Conservation (phyloP, 164 flowering plant species). For the Vitis cinerea region DNA sequence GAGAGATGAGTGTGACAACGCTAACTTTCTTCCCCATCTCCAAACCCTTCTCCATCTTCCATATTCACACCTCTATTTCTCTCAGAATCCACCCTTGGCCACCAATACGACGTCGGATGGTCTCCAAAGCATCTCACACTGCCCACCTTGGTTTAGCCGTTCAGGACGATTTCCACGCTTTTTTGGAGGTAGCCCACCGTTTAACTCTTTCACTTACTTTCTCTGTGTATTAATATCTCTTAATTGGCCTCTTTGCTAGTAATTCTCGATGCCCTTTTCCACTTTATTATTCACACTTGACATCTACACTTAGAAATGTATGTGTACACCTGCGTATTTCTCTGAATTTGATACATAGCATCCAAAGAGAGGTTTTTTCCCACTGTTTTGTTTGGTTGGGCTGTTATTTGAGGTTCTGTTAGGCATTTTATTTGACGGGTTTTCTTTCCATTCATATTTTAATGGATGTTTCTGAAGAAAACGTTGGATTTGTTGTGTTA, state of each 20-base stretch:
- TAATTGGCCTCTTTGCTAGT: neutral
- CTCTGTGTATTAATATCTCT: no score
- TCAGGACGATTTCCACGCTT: slow-evolving; percentile 30
- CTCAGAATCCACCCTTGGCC: neutral
- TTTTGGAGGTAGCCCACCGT: slow-evolving; percentile 21
- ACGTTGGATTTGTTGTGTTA: neutral
- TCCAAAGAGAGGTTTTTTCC: neutral
- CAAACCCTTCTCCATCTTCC: neutral
- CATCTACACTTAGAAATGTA: no score
- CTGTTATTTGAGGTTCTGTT: no score
- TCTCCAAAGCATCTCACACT: neutral
- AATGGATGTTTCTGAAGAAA: no score
- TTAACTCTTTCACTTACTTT: neutral
- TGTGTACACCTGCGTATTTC: no score
- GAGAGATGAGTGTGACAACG: neutral
- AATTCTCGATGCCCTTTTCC: neutral
- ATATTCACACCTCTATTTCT: neutral
- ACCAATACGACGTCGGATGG: neutral
- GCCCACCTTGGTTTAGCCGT: neutral
- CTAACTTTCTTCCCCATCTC: neutral
- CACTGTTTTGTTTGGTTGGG: neutral
- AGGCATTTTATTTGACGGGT: no score
- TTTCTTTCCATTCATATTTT: no score
- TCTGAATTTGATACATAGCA: no score
- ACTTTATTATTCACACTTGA: neutral